Evolutionary conservation across 176 grass and related monocot species (phyloP), one percentile per base, ranked within the genome.

Genomic region (Lolium perenne): DNA sequence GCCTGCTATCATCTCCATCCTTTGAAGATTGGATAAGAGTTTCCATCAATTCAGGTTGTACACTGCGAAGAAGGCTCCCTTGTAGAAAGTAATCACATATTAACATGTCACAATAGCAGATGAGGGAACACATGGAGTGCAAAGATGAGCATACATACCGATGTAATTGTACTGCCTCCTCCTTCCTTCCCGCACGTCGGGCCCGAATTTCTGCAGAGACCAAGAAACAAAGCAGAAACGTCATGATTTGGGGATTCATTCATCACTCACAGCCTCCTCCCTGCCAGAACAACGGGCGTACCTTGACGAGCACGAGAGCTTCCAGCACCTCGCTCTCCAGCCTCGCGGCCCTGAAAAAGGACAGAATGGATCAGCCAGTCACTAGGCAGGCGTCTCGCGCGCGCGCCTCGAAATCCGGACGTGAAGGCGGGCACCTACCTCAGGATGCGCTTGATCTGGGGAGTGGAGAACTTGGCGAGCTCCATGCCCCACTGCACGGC

Each of bases 151-250:
- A 64, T 68, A 38, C 82, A 51, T 67, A 98, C 93, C 96, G 0
- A 98, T 98, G 55, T 98, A 95, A 86, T 94, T 98, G 75, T 89
- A 98, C 76, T 98, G 96, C 38, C 96, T 95, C 83, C 96, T 95
- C 55, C 16, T 95, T 82, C 96, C 96, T 76, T 98, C 96, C 53
- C 90, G 67, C 40, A 98, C 96, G 67, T 98, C 96, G 22, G 91
- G 84, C 2, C 93, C 96, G 63, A 95, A 91, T 86, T 73, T 94
- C 96, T 98, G 82, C 40, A 71, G 83, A 68, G 87, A 70, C 0
- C 15, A 94, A 51, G 7, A 78, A 69, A 20, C 65, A 32, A 32
- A 5, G 7, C 5, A 65, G 4, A 70, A 79, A 25, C 5, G 60
- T 79, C 45, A 61, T 0, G 32, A 76, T 59, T 9, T 10, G 41